Base-by-base conservation (phyloP, 306 rosid species). In the Medicago truncatula region DNA sequence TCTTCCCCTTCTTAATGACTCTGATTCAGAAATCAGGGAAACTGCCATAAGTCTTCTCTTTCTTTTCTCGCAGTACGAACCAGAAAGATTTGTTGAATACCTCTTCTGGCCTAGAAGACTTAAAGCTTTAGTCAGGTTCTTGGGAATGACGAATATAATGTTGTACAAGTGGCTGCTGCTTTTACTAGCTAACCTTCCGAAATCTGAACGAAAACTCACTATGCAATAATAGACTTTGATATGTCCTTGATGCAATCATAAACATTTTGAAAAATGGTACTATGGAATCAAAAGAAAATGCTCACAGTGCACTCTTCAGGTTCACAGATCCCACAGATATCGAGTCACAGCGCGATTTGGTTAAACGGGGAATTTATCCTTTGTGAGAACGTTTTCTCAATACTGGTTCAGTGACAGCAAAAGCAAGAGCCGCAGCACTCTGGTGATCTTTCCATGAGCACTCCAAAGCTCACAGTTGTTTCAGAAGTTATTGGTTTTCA, bases 371-470 rank as follows among this genome's bases (percentile, higher is more conserved):
- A 20, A 86, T 81, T 36, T 89, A 92, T 72, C 96, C 97, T 64
- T 70, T 88, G 84, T 90, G 89, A 44, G 96, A 88, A 13, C 38
- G 79, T 62, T 82, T 86, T 74, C 91, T 92, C 67, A 65, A 53
- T 28, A 80, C 76, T 1, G 89, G 85, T 73, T 88, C 97, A 17
- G 57, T 79, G 75, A 79, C 91, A 39, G 96, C 96, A 49, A 92
- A 85, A 88, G 93, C 97, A 56, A 86, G 93, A 82, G 97, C 97
- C 17, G 97, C 97, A 71, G 96, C 91, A 49, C 86, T 92, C 76
- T 23, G 96, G 91, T 5, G 88, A 89, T 76, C 96, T 92, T 75
- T 92, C 97, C 1, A 69, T 70, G 46, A 92, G 89, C 82, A 89
- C 83, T 73, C 97, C 84, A 13, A 82, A 13, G 28, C 97, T 89